A percentile compares a stretch with the other conserved stretches of the same genome.
phyloP scores from a whole-genome alignment of 768 basidiomycete genomes.

The Rhizopogon sp. region DNA sequence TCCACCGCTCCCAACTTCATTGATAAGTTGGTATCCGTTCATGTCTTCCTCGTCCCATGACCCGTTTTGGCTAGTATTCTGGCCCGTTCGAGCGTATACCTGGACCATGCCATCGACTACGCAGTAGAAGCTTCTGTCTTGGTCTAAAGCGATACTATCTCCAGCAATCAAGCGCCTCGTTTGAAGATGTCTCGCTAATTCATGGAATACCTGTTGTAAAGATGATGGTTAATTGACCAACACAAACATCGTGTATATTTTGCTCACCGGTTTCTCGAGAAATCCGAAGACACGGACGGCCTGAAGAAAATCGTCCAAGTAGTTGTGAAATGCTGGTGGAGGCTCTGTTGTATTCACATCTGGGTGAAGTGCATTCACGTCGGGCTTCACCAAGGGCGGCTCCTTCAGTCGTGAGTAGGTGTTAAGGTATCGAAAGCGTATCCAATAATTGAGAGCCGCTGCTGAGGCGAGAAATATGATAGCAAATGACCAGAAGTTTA shows the following conservation, averaged over 20 bases:
- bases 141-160: slow-evolving; percentile 85
- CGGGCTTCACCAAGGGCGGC: slow-evolving; percentile 75
- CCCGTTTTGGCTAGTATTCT: slow-evolving; percentile 43
- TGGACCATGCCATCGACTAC: slow-evolving; percentile 98
- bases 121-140: slow-evolving; percentile 95
- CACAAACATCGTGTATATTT: background rate
- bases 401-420: slow-evolving; percentile 75
- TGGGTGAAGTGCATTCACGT: slow-evolving; percentile 85
- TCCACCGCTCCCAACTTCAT: slow-evolving; percentile 94
- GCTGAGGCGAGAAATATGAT: slow-evolving; percentile 65
- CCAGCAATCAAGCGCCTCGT: slow-evolving; percentile 94
- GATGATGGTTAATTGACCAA: background rate
- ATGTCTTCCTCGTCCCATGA: slow-evolving; percentile 81
- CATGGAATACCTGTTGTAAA: slow-evolving; percentile 78
- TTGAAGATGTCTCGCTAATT: slow-evolving; percentile 92
- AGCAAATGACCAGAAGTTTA: slow-evolving; percentile 90
- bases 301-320: slow-evolving; percentile 94
- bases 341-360: slow-evolving; percentile 79
- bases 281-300: slow-evolving; percentile 98
- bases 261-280: slow-evolving; percentile 85
- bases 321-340: slow-evolving; percentile 85
- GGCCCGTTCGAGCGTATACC: slow-evolving; percentile 75
- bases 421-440: slow-evolving; percentile 77
- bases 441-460: slow-evolving; percentile 75
- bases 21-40: slow-evolving; percentile 94